phyloP scores from a whole-genome alignment of 805 yeast species.

The Torulaspora maleeae region DNA sequence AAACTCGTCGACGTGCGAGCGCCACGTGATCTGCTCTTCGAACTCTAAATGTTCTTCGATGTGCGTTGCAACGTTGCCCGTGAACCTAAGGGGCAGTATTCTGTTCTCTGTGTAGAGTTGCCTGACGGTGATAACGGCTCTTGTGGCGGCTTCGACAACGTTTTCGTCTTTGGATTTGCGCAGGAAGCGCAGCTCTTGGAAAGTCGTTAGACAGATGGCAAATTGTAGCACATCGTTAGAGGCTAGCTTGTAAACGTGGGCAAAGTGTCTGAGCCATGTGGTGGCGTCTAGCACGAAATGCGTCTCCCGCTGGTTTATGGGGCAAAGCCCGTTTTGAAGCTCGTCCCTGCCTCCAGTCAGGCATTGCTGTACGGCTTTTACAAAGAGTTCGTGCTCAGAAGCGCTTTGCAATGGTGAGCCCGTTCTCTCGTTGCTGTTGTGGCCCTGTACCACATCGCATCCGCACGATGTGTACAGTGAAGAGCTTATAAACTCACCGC shows the following conservation, averaged over 20 bases:
- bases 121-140: conserved; percentile 68
- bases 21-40: conserved; percentile 66
- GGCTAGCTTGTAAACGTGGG: conserved; percentile 63
- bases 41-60: conserved; percentile 67
- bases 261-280: conserved; percentile 75
- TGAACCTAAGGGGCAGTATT: conserved; percentile 56
- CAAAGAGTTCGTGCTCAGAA: conserved; percentile 9
- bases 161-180: conserved; percentile 65
- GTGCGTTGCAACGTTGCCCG: conserved; percentile 61
- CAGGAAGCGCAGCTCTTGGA: conserved; percentile 67
- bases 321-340: conserved; percentile 50
- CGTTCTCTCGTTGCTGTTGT: not conserved
- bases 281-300: conserved; percentile 66
- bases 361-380: conserved; percentile 8
- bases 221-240: conserved; percentile 53
- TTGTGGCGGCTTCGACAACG: conserved; percentile 74
- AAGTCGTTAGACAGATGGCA: conserved; percentile 66
- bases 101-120: conserved; percentile 56
- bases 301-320: conserved; percentile 53
- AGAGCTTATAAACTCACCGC: conserved; percentile 34
- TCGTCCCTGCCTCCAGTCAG: conserved; percentile 12
- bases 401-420: not conserved
- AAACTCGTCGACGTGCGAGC: conserved; percentile 63
- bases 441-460: not conserved
- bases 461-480: conserved; percentile 32